phyloP scores from a whole-genome alignment of 2,329 filamentous ascomycete species.

The Scytalidium sp. region DNA sequence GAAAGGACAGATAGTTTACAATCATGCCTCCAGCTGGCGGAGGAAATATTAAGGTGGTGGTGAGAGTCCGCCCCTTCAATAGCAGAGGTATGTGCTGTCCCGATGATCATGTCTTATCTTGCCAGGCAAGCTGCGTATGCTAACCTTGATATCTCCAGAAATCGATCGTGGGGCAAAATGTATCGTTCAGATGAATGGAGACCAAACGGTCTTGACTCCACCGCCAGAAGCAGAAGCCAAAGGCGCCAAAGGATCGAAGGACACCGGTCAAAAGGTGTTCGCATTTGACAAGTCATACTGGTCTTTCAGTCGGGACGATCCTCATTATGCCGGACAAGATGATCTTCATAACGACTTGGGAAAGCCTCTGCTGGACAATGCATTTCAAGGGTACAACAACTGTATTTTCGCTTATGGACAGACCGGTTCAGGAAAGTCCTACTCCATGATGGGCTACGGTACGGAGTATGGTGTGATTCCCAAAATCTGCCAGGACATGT shows the following conservation, averaged over 20 bases:
- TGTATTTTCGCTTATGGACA: constrained; percentile 99
- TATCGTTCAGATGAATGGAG: constrained; percentile 94
- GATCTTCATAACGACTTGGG: constrained; percentile 87
- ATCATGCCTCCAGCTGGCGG: constrained; percentile 48
- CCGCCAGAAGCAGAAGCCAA: constrained; percentile 60
- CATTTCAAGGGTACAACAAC: constrained; percentile 98
- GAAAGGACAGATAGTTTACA: constrained; percentile 8
- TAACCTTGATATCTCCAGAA: constrained; percentile 51
- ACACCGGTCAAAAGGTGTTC: constrained; percentile 76
- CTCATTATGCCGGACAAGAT: constrained; percentile 85
- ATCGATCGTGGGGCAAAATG: constrained; percentile 90
- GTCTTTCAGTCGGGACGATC: constrained; percentile 84
- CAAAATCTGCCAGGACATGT: constrained; percentile 97
- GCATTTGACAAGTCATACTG: constrained; percentile 98
- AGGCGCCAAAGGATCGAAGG: constrained; percentile 65
- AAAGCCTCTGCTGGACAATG: constrained; percentile 90
- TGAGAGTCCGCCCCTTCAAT: constrained; percentile 94
- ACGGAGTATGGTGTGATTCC: constrained; percentile 95
- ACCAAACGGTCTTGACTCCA: constrained; percentile 81
- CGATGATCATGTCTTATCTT: too few relatives aligned
- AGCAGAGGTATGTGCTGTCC: constrained; percentile 66
- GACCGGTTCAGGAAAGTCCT: constrained; percentile 97
- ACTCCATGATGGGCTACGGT: constrained; percentile 99
- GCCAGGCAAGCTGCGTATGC: too few relatives aligned
- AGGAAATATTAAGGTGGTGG: constrained; percentile 99